These are phyloP conservation scores for Fraxinus sp. DNA, from an alignment of 305 asterid species.

Conservation along the genomic window DNA sequence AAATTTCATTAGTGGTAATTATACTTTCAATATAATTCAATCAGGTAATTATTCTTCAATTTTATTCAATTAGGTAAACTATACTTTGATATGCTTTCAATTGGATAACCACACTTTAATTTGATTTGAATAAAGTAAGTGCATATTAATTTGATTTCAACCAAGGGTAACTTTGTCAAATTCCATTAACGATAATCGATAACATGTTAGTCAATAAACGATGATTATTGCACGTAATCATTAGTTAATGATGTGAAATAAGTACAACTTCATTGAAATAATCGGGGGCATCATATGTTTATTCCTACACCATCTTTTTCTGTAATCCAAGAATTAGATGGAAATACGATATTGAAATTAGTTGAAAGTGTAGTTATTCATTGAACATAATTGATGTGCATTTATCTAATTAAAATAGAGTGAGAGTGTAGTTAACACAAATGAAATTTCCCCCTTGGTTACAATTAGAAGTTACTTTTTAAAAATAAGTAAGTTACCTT, in stretches of 20 bases:
- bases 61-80: background rate
- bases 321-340: background rate
- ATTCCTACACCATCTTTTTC: background rate
- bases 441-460: background rate
- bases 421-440: background rate
- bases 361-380: background rate
- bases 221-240: background rate
- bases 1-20: background rate
- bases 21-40: no score
- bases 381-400: background rate
- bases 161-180: background rate
- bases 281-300: background rate
- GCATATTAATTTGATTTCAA: background rate
- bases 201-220: background rate
- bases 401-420: background rate
- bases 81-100: background rate
- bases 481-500: background rate
- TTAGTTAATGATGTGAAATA: background rate
- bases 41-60: background rate
- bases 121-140: background rate
- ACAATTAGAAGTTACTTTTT: background rate
- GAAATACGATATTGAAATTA: background rate
- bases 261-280: background rate
- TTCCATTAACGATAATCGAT: background rate
- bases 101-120: background rate